Base-by-base conservation (phyloP, 306 rosid genomes). In the Gastrolobium villosum region DNA sequence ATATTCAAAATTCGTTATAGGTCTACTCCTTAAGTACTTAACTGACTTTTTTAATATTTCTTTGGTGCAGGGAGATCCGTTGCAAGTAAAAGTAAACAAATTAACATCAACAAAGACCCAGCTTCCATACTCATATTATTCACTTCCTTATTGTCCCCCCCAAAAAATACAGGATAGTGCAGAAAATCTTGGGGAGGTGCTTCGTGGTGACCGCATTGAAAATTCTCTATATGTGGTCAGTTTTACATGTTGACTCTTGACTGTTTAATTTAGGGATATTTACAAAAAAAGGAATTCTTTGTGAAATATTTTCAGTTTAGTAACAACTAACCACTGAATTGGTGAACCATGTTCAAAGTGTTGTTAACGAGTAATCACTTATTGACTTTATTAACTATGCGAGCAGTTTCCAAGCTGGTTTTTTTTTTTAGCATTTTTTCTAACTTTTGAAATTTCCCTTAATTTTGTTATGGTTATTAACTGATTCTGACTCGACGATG, bases 131-230 rank as follows among this genome's bases (percentile, higher is more conserved):
- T 60, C 98, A 9, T 95, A 70, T 82, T 95, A 93, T 84, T 91
- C 99, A 48, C 96, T 95, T 72, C 97, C 93, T 5, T 93, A 79
- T 82, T 77, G 88, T 34, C 28, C 34, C 2, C 99, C 99, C 0
- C n/a, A 40, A 6, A 86, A 89, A 77, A 95, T 95, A 41, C 79
- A 83, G 81, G 99, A 95, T 56, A 95, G 98, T 81, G 83, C 99
- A 39, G 98, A 95, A 85, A 95, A 95, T 81, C 97, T 95, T 6
- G 99, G 98, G 79, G 99, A 95, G 87, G 99, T 95, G 15, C 97
- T 95, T 74, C 99, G 99, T 34, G 99, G 99, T 65, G 99, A 95
- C 80, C 95, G 99, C 30, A 95, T 95, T 77, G 99, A 95, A 80
- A 95, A 95, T 86, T 93, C 99, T 30, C 93, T 87, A 31, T 95